Evolutionary conservation across 805 yeast species (phyloP).

Genomic region (Cyberlindnera mississippiensis): DNA sequence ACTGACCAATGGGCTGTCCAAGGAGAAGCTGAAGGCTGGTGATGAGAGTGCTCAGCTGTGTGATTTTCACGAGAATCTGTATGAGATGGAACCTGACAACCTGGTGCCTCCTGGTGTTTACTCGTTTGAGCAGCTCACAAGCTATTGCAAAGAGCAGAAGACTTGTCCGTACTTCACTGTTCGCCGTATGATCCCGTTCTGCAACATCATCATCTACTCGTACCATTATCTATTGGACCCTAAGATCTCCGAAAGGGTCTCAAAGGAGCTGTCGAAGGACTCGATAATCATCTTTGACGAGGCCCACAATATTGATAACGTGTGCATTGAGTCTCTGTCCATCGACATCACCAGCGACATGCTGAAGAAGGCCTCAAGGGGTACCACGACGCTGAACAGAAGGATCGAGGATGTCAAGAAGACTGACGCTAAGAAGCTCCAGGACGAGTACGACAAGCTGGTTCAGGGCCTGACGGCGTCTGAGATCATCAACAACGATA

Average conservation of each 20-base stretch:
- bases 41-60: slow-evolving; percentile 60
- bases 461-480: slow-evolving; percentile 87
- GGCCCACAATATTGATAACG: slow-evolving; percentile 98
- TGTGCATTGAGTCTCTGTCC: slow-evolving; percentile 92
- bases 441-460: slow-evolving; percentile 85
- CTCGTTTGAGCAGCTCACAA: slow-evolving; percentile 80
- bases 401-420: slow-evolving; percentile 83
- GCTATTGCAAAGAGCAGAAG: slow-evolving; percentile 71
- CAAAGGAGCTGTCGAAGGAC: slow-evolving; percentile 86
- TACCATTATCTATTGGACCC: slow-evolving; percentile 96
- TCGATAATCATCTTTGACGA: slow-evolving; percentile 95
- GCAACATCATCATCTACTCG: slow-evolving; percentile 92
- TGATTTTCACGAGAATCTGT: slow-evolving; percentile 85
- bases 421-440: slow-evolving; percentile 77
- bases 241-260: slow-evolving; percentile 93
- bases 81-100: slow-evolving; percentile 83
- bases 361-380: slow-evolving; percentile 78
- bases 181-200: slow-evolving; percentile 93
- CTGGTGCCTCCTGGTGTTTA: slow-evolving; percentile 90
- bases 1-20: slow-evolving; percentile 87
- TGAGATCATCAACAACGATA: slow-evolving; percentile 61
- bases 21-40: slow-evolving; percentile 52
- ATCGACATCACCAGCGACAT: slow-evolving; percentile 90
- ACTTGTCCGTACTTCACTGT: slow-evolving; percentile 97
- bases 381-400: slow-evolving; percentile 72